Evolutionary conservation across 176 grass and related monocot genomes (phyloP), one percentile per base, ranked within the genome.

Genomic region (Cocos nucifera): DNA sequence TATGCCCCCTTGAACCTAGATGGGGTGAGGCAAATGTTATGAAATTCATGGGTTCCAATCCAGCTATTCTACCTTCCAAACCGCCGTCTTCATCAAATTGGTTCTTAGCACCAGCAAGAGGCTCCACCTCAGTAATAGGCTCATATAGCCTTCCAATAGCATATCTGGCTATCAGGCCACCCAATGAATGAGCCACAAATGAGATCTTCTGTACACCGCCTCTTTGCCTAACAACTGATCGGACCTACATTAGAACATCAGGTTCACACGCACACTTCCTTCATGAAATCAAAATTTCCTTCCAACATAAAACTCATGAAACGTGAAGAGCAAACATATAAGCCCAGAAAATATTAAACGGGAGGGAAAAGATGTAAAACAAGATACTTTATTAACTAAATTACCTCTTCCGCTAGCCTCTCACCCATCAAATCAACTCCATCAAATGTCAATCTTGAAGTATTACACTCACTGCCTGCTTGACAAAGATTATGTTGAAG

Each of bases 361-460:
- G 35, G 10, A 44, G 10, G 35, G 35, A 44, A 6, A 44, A 44
- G 35, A 44, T 44, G 35, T 44, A 44, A 44, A 44, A 44, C 35
- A 44, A 44, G 35, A 12, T 4, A 28, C 3, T 16, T 56, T 23
- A 17, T 16, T 66, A 59, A 68, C 59, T 58, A 17, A 23, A 60
- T 51, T 80, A 97, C 93, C 93, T 97, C 93, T 61, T 85, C 81
- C 32, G 87, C 93, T 67, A 97, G 76, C 63, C 93, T 97, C 69
- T 97, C 93, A 14, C 93, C 92, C 93, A 97, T 97, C 66, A 82
- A 49, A 69, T 97, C 87, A 69, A 97, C 93, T 66, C 93, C 93
- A 59, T 97, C 93, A 59, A 74, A 91, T 66, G 93, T 97, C 63
- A 97, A 55, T 24, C 59, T 88, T 59, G 73, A 86, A 75, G 89